A percentile compares a stretch with the other conserved stretches of the same genome.
These are phyloP conservation scores for Aspergillus carlsbadensis DNA, from an alignment of 495 filamentous ascomycete species.

Conservation along the genomic window DNA sequence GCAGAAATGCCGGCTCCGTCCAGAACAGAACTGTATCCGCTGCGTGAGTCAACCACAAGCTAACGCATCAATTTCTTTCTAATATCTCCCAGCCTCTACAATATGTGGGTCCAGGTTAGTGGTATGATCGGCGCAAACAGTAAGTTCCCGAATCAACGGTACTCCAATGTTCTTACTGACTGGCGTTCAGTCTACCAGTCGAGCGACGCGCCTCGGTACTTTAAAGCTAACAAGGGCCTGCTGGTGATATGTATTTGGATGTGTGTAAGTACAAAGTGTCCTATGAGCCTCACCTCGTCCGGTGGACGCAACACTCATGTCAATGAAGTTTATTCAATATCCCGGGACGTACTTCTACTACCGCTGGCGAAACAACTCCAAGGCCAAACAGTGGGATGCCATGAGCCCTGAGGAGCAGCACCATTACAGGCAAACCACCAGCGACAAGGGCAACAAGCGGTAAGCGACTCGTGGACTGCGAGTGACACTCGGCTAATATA, in stretches of 20 bases:
- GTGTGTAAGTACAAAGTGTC: conserved; percentile 37
- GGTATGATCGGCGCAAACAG: not conserved
- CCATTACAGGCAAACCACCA: not conserved
- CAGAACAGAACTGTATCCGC: not conserved
- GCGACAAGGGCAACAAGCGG: not conserved
- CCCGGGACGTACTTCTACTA: conserved; percentile 64
- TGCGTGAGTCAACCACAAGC: not conserved
- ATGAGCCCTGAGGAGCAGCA: conserved; percentile 6
- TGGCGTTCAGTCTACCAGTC: not conserved
- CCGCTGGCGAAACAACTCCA: conserved; percentile 51
- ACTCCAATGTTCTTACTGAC: too few species aligned
- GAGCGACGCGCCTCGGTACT: not conserved
- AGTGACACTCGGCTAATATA: not conserved
- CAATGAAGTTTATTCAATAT: conserved; percentile 30
- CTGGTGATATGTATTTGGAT: conserved; percentile 53
- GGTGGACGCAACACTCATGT: too few species aligned
- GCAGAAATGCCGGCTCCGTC: not conserved
- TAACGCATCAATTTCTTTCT: not conserved
- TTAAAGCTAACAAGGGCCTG: not conserved
- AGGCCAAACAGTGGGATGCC: not conserved
- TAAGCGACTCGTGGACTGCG: not conserved
- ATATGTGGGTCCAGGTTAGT: conserved; percentile 2
- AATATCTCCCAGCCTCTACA: not conserved
- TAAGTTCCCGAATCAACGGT: too few species aligned
- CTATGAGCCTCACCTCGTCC: too few species aligned